Conservation (phyloP, 164 flowering plant genomes). For the Paratinospora sagittata region DNA sequence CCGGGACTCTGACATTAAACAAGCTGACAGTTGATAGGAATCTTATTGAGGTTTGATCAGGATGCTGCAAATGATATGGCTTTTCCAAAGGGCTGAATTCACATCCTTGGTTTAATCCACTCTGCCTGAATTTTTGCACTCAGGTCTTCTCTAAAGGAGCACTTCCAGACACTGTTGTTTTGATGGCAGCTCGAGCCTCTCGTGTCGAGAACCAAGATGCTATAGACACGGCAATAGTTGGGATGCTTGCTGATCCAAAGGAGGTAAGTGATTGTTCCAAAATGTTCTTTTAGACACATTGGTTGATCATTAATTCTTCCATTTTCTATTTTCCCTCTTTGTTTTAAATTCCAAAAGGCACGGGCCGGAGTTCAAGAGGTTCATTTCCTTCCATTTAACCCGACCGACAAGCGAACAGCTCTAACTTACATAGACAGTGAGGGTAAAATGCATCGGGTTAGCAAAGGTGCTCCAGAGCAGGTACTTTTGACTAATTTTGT, state of each 20-base stretch:
- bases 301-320: not conserved
- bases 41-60: constrained; percentile 58
- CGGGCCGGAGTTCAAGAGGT: constrained; percentile 79
- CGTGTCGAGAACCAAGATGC: constrained; percentile 78
- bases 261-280: constrained; percentile 35
- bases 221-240: constrained; percentile 72
- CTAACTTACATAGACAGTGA: not conserved
- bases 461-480: constrained; percentile 49
- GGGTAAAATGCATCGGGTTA: constrained; percentile 2
- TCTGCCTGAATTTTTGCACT: not conserved
- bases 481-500: constrained; percentile 19
- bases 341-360: constrained; percentile 34
- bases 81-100: not conserved
- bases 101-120: not conserved
- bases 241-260: constrained; percentile 76
- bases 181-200: constrained; percentile 89
- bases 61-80: not conserved
- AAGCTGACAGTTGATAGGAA: constrained; percentile 81
- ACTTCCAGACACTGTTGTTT: constrained; percentile 55
- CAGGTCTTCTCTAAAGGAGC: constrained; percentile 70
- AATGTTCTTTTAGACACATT: not conserved
- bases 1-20: constrained; percentile 80
- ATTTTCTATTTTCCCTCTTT: not conserved
- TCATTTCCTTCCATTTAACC: constrained; percentile 82
- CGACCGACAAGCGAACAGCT: constrained; percentile 56